Evolutionary conservation across 2,329 filamentous ascomycete genomes (phyloP).

Genomic region (Cryphonectria japonica): DNA sequence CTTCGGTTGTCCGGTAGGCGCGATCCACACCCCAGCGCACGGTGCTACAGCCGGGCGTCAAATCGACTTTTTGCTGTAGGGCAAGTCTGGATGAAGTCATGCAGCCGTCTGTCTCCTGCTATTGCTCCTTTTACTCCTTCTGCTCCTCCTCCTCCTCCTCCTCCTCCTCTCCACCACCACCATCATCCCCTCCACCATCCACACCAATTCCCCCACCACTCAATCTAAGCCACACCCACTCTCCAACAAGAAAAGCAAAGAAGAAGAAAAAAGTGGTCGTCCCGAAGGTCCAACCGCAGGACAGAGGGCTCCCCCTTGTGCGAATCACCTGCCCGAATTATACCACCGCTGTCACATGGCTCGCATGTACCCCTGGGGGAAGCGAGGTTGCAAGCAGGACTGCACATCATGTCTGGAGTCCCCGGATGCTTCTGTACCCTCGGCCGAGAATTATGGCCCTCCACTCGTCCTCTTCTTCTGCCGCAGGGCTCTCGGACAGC

Average conservation of each 20-base stretch:
- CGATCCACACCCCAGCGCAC: not conserved
- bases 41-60: no score
- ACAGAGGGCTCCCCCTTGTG: not conserved
- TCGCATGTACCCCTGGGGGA: not conserved
- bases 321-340: not conserved
- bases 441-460: not conserved
- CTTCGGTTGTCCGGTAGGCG: not conserved
- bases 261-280: not conserved
- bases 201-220: not conserved
- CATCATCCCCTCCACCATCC: not conserved
- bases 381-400: not conserved
- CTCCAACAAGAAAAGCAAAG: no score
- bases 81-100: not conserved
- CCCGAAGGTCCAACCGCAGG: not conserved
- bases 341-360: not conserved
- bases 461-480: not conserved
- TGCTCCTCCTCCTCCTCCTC: not conserved
- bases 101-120: not conserved
- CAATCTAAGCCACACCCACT: no score
- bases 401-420: not conserved
- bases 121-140: no score
- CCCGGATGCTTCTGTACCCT: not conserved
- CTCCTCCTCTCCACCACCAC: not conserved
- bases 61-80: no score
- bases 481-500: not conserved